Percentiles rank a stretch among this genome's conserved stretches.
These are phyloP conservation scores for Lactarius indigo DNA, from an alignment of 768 basidiomycete species.

Conservation along the genomic window DNA sequence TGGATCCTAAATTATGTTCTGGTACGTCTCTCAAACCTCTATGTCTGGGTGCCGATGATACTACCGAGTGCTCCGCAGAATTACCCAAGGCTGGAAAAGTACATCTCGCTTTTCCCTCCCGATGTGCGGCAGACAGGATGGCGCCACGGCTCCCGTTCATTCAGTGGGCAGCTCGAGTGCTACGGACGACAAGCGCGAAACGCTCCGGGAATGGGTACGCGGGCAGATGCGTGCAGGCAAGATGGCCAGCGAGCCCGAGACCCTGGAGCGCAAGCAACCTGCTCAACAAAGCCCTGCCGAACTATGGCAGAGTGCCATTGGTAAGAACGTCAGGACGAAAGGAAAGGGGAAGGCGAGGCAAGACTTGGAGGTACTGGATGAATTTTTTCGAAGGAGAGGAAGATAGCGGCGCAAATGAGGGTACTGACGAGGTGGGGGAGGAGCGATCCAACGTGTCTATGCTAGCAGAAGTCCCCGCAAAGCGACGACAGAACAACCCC, in stretches of 20 bases:
- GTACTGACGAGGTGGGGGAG: background rate
- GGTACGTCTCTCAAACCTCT: slow-evolving; percentile 41
- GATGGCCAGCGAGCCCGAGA: slow-evolving; percentile 59
- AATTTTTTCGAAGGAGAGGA: slow-evolving; percentile 33
- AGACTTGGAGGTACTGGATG: slow-evolving; percentile 28
- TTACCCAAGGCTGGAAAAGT: slow-evolving; percentile 82
- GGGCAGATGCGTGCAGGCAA: slow-evolving; percentile 58
- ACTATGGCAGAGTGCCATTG: background rate
- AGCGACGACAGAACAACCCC: background rate
- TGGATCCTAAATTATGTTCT: slow-evolving; percentile 89
- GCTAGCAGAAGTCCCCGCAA: background rate
- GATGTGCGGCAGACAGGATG: slow-evolving; percentile 42
- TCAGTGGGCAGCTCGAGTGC: slow-evolving; percentile 17
- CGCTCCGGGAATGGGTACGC: slow-evolving; percentile 57
- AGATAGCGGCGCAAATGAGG: slow-evolving; percentile 19
- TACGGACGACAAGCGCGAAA: slow-evolving; percentile 52
- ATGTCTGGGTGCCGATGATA: background rate
- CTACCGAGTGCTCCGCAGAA: slow-evolving; percentile 44
- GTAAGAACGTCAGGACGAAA: background rate
- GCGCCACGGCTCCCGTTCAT: slow-evolving; percentile 18
- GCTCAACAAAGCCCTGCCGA: background rate
- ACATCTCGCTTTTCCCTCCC: slow-evolving; percentile 86
- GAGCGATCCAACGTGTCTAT: background rate
- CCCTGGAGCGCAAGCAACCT: slow-evolving; percentile 17
- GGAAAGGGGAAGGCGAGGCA: background rate